phyloP scores from a whole-genome alignment of 768 basidiomycete genomes.

The Hortiboletus campestris region DNA sequence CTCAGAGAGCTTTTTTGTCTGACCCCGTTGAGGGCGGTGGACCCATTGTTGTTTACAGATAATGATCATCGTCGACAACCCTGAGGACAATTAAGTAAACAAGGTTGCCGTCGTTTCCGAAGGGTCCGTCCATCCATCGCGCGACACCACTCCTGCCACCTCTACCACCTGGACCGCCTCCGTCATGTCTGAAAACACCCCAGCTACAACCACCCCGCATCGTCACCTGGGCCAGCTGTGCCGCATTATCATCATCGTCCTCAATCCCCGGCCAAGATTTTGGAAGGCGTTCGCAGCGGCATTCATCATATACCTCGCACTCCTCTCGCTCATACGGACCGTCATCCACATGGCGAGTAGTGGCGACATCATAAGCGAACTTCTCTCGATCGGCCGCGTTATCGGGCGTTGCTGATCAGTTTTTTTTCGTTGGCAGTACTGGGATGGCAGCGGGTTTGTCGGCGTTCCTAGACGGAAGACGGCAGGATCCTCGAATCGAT shows the following conservation, averaged over 20 bases:
- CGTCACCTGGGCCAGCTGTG: background rate
- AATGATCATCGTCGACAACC: background rate
- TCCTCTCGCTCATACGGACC: background rate
- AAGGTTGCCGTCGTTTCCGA: background rate
- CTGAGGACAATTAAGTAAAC: background rate
- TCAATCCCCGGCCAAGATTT: slow-evolving; percentile 11
- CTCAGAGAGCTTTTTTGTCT: too few species aligned
- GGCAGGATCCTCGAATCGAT: slow-evolving; percentile 18
- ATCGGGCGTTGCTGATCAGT: too few species aligned
- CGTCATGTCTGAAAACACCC: slow-evolving; percentile 12
- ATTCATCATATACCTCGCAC: slow-evolving; percentile 8
- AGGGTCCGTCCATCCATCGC: slow-evolving; percentile 10
- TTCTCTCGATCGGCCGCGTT: too few species aligned
- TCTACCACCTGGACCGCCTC: slow-evolving; percentile 7
- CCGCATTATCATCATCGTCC: background rate
- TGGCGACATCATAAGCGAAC: background rate
- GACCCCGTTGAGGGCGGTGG: too few species aligned
- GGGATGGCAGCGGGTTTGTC: background rate
- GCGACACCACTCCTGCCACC: background rate
- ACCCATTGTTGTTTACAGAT: too few species aligned
- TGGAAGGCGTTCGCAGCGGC: slow-evolving; percentile 12
- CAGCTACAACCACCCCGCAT: background rate
- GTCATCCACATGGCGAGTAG: background rate
- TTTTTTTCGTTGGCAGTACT: too few species aligned
- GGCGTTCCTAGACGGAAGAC: slow-evolving; percentile 14